phyloP scores from a whole-genome alignment of 768 basidiomycete genomes.

The Pulveroboletus ravenelii region DNA sequence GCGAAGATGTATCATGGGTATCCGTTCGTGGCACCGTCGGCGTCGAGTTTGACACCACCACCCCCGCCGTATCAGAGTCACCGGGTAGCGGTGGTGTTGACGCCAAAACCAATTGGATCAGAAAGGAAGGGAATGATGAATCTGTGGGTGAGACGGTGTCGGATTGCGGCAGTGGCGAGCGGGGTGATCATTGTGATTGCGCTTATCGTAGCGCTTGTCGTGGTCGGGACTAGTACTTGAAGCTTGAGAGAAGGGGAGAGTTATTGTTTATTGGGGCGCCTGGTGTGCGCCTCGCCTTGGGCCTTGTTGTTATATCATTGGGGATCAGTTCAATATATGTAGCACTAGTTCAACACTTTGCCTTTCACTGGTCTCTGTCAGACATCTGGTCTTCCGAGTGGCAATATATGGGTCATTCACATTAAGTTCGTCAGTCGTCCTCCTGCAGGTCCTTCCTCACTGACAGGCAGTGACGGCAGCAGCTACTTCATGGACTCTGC shows the following conservation, averaged over 20 bases:
- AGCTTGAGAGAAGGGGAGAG: neutral
- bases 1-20: conserved; percentile 47
- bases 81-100: conserved; percentile 16
- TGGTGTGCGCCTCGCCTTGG: no score
- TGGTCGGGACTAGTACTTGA: conserved; percentile 13
- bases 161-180: conserved; percentile 57
- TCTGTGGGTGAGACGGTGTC: conserved; percentile 43
- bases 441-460: no score
- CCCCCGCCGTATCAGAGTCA: conserved; percentile 21
- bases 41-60: conserved; percentile 29
- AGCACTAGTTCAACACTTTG: no score
- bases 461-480: no score
- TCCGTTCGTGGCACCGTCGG: conserved; percentile 55
- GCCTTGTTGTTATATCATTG: no score
- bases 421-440: no score
- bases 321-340: no score
- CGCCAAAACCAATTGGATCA: conserved; percentile 13
- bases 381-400: no score
- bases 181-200: conserved; percentile 45
- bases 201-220: conserved; percentile 47
- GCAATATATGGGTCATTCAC: no score
- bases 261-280: no score
- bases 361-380: no score
- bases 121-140: conserved; percentile 21
- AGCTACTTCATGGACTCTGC: no score